phyloP scores from a whole-genome alignment of 768 basidiomycete genomes.

The Xerocomus brunneocitrinus region DNA sequence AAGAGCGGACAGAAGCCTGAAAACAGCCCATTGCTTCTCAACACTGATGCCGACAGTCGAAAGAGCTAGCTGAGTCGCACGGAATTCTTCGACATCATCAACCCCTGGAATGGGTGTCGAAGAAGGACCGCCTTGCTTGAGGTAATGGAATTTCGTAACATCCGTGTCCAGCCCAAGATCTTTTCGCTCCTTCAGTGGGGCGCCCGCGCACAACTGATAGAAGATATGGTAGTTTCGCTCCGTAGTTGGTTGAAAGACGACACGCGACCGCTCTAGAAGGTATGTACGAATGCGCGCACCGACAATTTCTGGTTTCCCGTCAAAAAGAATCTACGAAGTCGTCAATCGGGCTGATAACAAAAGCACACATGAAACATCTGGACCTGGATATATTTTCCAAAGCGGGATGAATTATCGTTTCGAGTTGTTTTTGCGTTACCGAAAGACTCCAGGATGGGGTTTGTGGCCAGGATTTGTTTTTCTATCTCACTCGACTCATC shows the following conservation, averaged over 20 bases:
- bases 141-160: slow-evolving; percentile 82
- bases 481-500: slow-evolving; percentile 95
- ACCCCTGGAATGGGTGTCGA: slow-evolving; percentile 88
- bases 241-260: slow-evolving; percentile 94
- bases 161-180: slow-evolving; percentile 88
- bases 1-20: slow-evolving; percentile 86
- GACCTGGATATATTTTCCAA: slow-evolving; percentile 98
- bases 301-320: slow-evolving; percentile 93
- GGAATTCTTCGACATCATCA: slow-evolving; percentile 95
- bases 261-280: slow-evolving; percentile 92
- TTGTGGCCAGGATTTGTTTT: slow-evolving; percentile 96
- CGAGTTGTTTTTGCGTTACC: slow-evolving; percentile 99
- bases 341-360: neutral
- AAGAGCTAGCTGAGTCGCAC: slow-evolving; percentile 87
- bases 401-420: slow-evolving; percentile 98
- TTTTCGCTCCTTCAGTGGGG: slow-evolving; percentile 91
- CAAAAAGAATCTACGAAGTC: slow-evolving; percentile 80
- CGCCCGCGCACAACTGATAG: slow-evolving; percentile 97
- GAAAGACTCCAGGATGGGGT: slow-evolving; percentile 97
- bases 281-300: slow-evolving; percentile 99
- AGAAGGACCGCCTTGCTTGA: slow-evolving; percentile 87
- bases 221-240: slow-evolving; percentile 99
- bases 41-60: slow-evolving; percentile 97
- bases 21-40: slow-evolving; percentile 98
- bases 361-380: neutral